phyloP scores from a whole-genome alignment of 1,284 basidiomycete genomes.

The Trametes hirsuta region DNA sequence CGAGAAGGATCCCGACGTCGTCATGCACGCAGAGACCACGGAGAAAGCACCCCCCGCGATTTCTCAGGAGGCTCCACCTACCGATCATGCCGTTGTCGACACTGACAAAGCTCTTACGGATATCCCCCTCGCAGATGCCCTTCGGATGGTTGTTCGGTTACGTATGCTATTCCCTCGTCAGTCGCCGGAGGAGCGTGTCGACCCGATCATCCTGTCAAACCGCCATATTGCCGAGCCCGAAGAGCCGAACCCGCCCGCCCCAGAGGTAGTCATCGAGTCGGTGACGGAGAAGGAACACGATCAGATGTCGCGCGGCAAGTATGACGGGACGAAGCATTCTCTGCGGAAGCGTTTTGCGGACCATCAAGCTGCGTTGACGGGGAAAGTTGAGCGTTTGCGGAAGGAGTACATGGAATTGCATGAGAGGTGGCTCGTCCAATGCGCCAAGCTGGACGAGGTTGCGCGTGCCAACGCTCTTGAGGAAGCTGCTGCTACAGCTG shows the following conservation, averaged over 20 bases:
- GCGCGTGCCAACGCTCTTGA: slow-evolving; percentile 43
- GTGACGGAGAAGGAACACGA: slow-evolving; percentile 43
- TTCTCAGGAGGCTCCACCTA: not conserved
- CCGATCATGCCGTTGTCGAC: not conserved
- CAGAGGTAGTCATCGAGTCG: slow-evolving; percentile 51
- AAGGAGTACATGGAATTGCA: slow-evolving; percentile 73
- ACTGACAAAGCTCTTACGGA: slow-evolving; percentile 12
- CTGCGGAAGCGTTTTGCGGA: slow-evolving; percentile 57
- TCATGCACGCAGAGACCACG: not conserved
- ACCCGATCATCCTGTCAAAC: slow-evolving; percentile 66
- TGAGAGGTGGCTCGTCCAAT: slow-evolving; percentile 73
- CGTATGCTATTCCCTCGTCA: slow-evolving; percentile 61
- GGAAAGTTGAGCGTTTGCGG: slow-evolving; percentile 60
- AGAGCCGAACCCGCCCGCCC: slow-evolving; percentile 11
- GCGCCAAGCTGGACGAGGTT: slow-evolving; percentile 61
- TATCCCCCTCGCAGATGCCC: slow-evolving; percentile 53
- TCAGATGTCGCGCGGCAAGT: slow-evolving; percentile 40
- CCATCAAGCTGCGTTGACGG: slow-evolving; percentile 51
- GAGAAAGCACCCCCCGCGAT: not conserved
- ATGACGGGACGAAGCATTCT: slow-evolving; percentile 46
- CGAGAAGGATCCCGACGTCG: slow-evolving; percentile 12
- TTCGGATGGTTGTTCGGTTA: slow-evolving; percentile 63
- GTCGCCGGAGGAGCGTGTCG: slow-evolving; percentile 60
- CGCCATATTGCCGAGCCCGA: slow-evolving; percentile 43
- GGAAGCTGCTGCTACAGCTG: slow-evolving; percentile 53